Evolutionary conservation across 2,329 filamentous ascomycete genomes (phyloP).

Genomic region (Fusarium tjaetaba): DNA sequence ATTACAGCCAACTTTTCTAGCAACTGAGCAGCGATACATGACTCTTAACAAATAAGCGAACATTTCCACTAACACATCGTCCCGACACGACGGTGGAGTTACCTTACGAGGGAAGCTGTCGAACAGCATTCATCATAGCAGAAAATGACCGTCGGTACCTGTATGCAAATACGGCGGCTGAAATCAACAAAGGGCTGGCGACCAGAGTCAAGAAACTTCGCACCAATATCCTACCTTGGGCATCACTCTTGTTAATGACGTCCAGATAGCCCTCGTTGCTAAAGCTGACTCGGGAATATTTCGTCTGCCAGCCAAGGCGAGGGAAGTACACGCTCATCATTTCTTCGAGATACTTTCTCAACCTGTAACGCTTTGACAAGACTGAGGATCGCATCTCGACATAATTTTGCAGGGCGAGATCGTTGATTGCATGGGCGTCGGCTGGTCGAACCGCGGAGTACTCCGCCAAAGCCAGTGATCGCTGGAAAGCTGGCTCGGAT

Average conservation of each 20-base stretch:
- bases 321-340: conserved; percentile 80
- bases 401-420: conserved; percentile 91
- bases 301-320: conserved; percentile 85
- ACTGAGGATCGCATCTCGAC: conserved; percentile 92
- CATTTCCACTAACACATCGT: not conserved
- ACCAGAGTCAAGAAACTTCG: conserved; percentile 53
- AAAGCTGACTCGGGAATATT: conserved; percentile 93
- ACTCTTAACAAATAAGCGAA: not conserved
- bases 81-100: no score
- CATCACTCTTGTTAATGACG: conserved; percentile 74
- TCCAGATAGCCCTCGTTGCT: conserved; percentile 92
- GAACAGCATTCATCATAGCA: conserved; percentile 29
- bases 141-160: conserved; percentile 41
- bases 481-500: conserved; percentile 63
- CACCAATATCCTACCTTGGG: conserved; percentile 72
- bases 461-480: conserved; percentile 71
- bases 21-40: not conserved
- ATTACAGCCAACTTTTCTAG: conserved; percentile 3
- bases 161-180: conserved; percentile 41
- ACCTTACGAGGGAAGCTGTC: conserved; percentile 8
- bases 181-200: conserved; percentile 46
- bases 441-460: conserved; percentile 79
- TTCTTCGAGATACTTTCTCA: conserved; percentile 90
- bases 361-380: conserved; percentile 76
- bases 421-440: conserved; percentile 90